These are phyloP conservation scores for Hypoxylon perforatum DNA, from an alignment of 495 filamentous ascomycete species.

Conservation along the genomic window DNA sequence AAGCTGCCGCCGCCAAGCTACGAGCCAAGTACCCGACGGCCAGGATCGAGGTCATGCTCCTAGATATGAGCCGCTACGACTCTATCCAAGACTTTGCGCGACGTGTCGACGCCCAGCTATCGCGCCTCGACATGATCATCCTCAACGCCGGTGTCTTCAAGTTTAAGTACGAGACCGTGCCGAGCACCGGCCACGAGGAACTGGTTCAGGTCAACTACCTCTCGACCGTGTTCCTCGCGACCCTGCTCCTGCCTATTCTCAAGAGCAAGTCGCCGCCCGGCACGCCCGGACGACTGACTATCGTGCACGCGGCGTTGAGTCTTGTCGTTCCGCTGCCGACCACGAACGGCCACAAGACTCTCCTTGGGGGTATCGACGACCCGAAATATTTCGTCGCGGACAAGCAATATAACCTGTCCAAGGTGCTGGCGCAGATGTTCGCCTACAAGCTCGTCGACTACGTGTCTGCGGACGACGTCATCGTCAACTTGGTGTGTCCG, in stretches of 20 bases:
- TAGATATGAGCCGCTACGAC: conserved; percentile 61
- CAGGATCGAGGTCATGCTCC: conserved; percentile 64
- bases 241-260: conserved; percentile 61
- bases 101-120: conserved; percentile 46
- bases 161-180: conserved; percentile 42
- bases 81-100: conserved; percentile 59
- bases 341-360: conserved; percentile 40
- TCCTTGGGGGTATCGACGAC: conserved; percentile 59
- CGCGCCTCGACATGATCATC: conserved; percentile 60
- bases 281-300: conserved; percentile 52
- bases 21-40: conserved; percentile 47
- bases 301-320: conserved; percentile 52
- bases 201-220: conserved; percentile 61
- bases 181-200: conserved; percentile 60
- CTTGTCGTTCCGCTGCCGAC: conserved; percentile 50
- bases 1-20: conserved; percentile 53
- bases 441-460: conserved; percentile 54
- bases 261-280: conserved; percentile 48
- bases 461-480: conserved; percentile 55
- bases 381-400: conserved; percentile 42
- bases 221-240: conserved; percentile 59
- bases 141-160: conserved; percentile 64
- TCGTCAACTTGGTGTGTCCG: conserved; percentile 61
- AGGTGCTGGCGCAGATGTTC: conserved; percentile 57
- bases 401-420: conserved; percentile 55